These are phyloP conservation scores for Raffaelea deltoideospora DNA, from an alignment of 2,329 filamentous ascomycete genomes.

Conservation along the genomic window DNA sequence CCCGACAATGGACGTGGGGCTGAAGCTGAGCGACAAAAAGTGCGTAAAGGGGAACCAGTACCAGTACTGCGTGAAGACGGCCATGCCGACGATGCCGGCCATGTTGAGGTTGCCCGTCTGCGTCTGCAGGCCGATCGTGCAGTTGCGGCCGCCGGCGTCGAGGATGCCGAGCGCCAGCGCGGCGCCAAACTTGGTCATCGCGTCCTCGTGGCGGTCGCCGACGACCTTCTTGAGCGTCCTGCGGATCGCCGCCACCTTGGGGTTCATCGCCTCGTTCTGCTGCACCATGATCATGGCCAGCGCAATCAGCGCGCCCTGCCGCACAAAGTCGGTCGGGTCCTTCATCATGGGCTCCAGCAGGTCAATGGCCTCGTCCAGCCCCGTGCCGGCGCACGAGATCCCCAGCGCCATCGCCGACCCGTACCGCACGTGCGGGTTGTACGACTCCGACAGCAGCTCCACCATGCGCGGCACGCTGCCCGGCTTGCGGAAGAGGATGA, in stretches of 20 bases:
- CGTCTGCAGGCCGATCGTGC: conserved; percentile 93
- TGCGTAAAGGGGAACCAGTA: conserved; percentile 99
- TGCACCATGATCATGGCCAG: conserved; percentile 99
- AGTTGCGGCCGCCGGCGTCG: conserved; percentile 93
- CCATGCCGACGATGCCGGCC: conserved; percentile 94
- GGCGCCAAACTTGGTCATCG: conserved; percentile 98
- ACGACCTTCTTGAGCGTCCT: conserved; percentile 93
- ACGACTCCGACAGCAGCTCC: conserved; percentile 91
- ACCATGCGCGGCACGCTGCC: conserved; percentile 97
- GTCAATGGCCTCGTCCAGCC: conserved; percentile 90
- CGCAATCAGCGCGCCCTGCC: conserved; percentile 87
- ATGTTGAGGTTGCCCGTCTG: conserved; percentile 98
- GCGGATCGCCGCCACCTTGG: conserved; percentile 79
- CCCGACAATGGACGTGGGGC: conserved; percentile 90
- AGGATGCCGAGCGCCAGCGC: conserved; percentile 92
- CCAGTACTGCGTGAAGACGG: conserved; percentile 98
- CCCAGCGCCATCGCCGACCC: conserved; percentile 96
- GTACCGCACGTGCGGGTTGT: conserved; percentile 96
- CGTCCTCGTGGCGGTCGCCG: conserved; percentile 89
- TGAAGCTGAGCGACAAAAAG: conserved; percentile 90
- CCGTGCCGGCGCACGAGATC: conserved; percentile 94
- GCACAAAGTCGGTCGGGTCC: conserved; percentile 95
- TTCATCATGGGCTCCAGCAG: conserved; percentile 98
- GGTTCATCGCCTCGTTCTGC: conserved; percentile 97
- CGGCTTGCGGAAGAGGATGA: conserved; percentile 96